phyloP scores from a whole-genome alignment of 176 grass and related monocot genomes.

The Oropetium thomaeum region DNA sequence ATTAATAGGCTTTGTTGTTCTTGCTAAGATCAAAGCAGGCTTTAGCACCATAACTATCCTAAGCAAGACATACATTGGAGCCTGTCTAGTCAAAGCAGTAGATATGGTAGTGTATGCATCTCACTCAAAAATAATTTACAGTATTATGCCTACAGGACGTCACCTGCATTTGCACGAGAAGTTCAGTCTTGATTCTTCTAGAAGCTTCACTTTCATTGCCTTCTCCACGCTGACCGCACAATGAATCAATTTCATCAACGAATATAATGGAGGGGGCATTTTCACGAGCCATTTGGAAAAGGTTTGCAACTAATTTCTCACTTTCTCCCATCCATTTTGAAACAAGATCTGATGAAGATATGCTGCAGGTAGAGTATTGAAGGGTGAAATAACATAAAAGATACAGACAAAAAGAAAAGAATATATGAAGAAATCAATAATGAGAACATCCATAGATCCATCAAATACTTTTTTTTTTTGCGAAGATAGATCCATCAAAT shows the following conservation, averaged over 20 bases:
- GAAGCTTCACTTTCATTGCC: slow-evolving; percentile 99
- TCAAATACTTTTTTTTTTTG: no score
- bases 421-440: neutral
- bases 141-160: slow-evolving; percentile 2
- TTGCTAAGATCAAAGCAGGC: no score
- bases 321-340: slow-evolving; percentile 99
- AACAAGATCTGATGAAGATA: slow-evolving; percentile 98
- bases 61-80: neutral
- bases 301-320: slow-evolving; percentile 91
- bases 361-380: slow-evolving; percentile 52
- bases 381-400: slow-evolving; percentile 8
- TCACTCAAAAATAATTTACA: slow-evolving; percentile 1
- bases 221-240: slow-evolving; percentile 92
- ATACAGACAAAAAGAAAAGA: neutral
- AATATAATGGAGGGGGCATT: slow-evolving; percentile 97
- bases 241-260: slow-evolving; percentile 97
- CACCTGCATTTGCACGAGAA: slow-evolving; percentile 99
- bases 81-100: neutral
- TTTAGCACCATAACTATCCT: neutral
- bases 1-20: no score
- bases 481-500: neutral
- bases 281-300: slow-evolving; percentile 98
- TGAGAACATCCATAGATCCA: neutral
- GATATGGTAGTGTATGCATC: neutral
- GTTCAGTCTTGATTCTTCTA: slow-evolving; percentile 96